Percentiles rank a stretch among this genome's conserved stretches.
Evolutionary conservation across 2,329 filamentous ascomycete genomes (phyloP).

Genomic region (Periconia sp.): DNA sequence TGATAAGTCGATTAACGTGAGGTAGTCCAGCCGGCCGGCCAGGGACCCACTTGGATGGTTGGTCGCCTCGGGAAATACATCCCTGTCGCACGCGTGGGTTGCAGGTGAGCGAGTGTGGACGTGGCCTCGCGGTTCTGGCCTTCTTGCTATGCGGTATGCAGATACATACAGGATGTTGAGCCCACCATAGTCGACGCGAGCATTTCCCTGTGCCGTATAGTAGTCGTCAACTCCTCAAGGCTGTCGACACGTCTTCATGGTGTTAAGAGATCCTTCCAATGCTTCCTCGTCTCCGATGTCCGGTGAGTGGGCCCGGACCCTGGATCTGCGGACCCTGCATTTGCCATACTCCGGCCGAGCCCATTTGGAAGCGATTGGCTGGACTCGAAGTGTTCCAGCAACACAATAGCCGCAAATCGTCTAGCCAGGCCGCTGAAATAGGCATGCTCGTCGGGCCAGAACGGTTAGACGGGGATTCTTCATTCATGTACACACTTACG

Average conservation of each 20-base stretch:
- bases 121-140: slow-evolving; percentile 1
- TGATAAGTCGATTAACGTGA: slow-evolving; percentile 30
- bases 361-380: neutral
- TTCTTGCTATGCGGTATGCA: too few relatives aligned
- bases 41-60: slow-evolving; percentile 9
- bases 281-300: slow-evolving; percentile 13
- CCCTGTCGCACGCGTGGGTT: slow-evolving; percentile 7
- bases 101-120: slow-evolving; percentile 5
- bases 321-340: slow-evolving; percentile 16
- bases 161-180: too few relatives aligned
- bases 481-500: too few relatives aligned
- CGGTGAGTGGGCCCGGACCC: slow-evolving; percentile 12
- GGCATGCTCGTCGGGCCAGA: too few relatives aligned
- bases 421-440: slow-evolving; percentile 3
- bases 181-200: too few relatives aligned
- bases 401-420: neutral
- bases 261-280: slow-evolving; percentile 6
- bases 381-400: neutral
- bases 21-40: slow-evolving; percentile 19
- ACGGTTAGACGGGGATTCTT: too few relatives aligned
- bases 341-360: neutral
- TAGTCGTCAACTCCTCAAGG: too few relatives aligned
- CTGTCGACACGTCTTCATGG: slow-evolving; percentile 10
- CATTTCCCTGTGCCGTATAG: too few relatives aligned
- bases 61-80: slow-evolving; percentile 9